Evolutionary conservation across 176 grass and related monocot genomes (phyloP), one percentile per base, ranked within the genome.

Genomic region (Typha latifolia): DNA sequence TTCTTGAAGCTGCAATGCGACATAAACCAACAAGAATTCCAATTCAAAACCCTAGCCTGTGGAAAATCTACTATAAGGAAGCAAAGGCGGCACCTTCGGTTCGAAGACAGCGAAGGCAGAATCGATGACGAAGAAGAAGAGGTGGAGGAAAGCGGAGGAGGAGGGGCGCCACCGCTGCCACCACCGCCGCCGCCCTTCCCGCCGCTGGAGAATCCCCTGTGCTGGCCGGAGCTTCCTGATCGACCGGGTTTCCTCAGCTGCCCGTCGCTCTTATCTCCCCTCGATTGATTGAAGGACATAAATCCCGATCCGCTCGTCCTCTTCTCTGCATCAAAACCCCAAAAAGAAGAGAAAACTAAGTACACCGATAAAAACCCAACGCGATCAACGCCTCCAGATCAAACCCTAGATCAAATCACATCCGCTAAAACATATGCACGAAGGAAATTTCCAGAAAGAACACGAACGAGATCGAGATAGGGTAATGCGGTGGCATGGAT

Each of bases 1-100:
- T 86, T 96, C 27, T 82, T 89, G 72, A 91, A 82, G 63, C 93
- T 96, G 80, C 73, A 91, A 70, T 50, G 82, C 73, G 76, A 80
- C 81, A 43, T 43, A 43, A 43, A 43, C 37, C 69, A 77, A 0
- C 62, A 80, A 70, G 47, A 43, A 43, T 9, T 12, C 16, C 37
- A 51, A 79, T 43, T 43, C 37, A 32, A 73, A 92, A 75, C 72
- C 75, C 61, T 81, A 74, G n/a, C 51, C 48, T 63, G 15, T 23
- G 6, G 16, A 69, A 62, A 71, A 12, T 29, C 4, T 12, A 32
- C 47, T 18, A 26, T 43, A 29, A 70, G 48, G 23, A 49, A 34
- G n/a, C 67, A 67, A 52, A 12, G 49, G 15, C 12, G 57, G 47
- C 74, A 96, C 92, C 92, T 96, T 72, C 92, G 76, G 72, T 84